Evolutionary conservation across 139 green algal species (phyloP), one percentile per base, ranked within the genome.

Genomic region (Choricystis sp.): DNA sequence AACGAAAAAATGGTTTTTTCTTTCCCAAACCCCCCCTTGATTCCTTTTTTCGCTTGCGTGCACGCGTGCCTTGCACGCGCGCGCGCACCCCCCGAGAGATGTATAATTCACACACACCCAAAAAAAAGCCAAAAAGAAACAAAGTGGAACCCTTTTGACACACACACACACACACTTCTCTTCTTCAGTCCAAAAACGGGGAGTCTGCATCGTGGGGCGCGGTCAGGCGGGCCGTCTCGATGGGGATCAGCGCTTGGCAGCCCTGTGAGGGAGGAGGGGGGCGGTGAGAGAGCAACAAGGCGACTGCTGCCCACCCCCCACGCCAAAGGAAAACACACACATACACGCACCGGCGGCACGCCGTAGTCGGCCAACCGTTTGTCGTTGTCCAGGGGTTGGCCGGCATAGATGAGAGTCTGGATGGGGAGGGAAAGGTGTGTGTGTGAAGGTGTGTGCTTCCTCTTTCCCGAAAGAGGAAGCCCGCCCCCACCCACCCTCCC

Each of bases 201-300:
- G n/a, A n/a, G n/a, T n/a, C n/a, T n/a, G n/a, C n/a, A n/a, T n/a
- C n/a, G n/a, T n/a, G n/a, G n/a, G 40, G 40, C 9, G 9, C 40
- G 9, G 9, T 16, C 40, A 52, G 40, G 40, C 40, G 40, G 29
- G 82, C 85, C 0, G 67, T 69, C 72, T 96, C 88, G 26, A 94
- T 89, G 14, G 86, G 86, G 31, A 96, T 88, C 61, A 95, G 64
- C 48, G 62, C 69, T 64, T 95, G 81, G 76, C 89, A 96, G 29
- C 89, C 86, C 81, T 90, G 72, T 63, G 70, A 25, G n/a, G 19
- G 28, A 5, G 23, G 66, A 72, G 30, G 19, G 49, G 60, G n/a
- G 31, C 23, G 26, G 14, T 4, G 31, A 30, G 29, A 28, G 31
- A 59, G 29, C 26, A 29, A 57, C 29, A 26, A n/a, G 19, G 14